These are phyloP conservation scores for Globisporangium camurandrum DNA, from an alignment of 352 stramenopile species.

Conservation along the genomic window DNA sequence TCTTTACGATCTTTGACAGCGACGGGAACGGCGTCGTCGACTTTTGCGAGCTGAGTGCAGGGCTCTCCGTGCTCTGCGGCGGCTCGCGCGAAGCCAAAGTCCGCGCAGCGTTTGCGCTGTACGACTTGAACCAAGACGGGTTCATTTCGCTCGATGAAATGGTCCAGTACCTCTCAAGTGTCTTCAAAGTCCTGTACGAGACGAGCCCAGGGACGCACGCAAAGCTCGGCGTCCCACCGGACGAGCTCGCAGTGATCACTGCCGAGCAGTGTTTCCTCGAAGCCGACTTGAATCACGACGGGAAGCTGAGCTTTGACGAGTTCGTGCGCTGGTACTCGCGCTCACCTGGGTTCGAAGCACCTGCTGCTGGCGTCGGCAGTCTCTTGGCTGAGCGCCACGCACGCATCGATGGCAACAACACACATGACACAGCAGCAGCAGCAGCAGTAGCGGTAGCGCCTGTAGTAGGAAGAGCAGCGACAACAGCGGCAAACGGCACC, in stretches of 20 bases:
- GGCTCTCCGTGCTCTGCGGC: slow-evolving; percentile 75
- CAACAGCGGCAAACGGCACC: slow-evolving; percentile 3
- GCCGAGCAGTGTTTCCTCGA: slow-evolving; percentile 83
- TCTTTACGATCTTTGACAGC: slow-evolving; percentile 80
- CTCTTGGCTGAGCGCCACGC: slow-evolving; percentile 11
- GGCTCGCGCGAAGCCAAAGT: slow-evolving; percentile 81
- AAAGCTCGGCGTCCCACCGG: slow-evolving; percentile 49
- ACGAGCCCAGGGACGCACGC: slow-evolving; percentile 52
- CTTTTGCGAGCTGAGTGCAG: slow-evolving; percentile 79
- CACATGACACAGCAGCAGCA: no score
- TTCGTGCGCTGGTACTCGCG: slow-evolving; percentile 83
- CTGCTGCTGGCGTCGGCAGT: slow-evolving; percentile 24
- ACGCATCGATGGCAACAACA: slow-evolving; percentile 7
- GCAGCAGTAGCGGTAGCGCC: no score
- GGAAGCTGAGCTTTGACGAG: slow-evolving; percentile 79
- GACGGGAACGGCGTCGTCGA: slow-evolving; percentile 75
- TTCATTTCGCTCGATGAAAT: slow-evolving; percentile 87
- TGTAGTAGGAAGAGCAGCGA: no score
- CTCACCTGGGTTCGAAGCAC: slow-evolving; percentile 35
- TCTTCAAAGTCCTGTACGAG: slow-evolving; percentile 86
- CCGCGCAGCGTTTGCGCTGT: slow-evolving; percentile 77
- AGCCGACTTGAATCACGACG: slow-evolving; percentile 74
- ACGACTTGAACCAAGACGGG: slow-evolving; percentile 82
- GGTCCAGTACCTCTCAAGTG: slow-evolving; percentile 71
- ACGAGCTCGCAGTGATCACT: slow-evolving; percentile 71